Base-by-base conservation (phyloP, 2,329 filamentous ascomycete species). In the Pestalotiopsis sp. region DNA sequence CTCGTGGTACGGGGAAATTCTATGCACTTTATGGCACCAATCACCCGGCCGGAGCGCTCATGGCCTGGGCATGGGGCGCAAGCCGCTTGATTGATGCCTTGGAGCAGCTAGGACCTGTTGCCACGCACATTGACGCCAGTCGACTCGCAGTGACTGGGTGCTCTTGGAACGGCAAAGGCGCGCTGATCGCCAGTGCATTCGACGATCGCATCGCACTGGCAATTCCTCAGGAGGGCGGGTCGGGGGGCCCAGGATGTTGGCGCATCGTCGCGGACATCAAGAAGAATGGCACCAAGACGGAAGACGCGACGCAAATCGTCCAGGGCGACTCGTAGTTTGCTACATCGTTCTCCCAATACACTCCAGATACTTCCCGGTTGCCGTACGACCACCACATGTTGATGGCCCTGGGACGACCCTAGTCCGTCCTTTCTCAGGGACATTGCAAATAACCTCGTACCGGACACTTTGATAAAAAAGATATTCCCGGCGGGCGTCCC, bases 241-340 rank as follows among this genome's bases (percentile, higher is more conserved):
- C 83, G 12, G 84, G 84, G 56, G 84, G 84, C 23, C 78, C 83
- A 2, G 83, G 82, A 2, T 86, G 84, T 76, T 86, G 84, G 84
- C 81, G 83, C 4, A 75, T 81, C 27, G 70, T 73, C 57, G 72
- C 68, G 52, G 73, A 74, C 68, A 73, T 73, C 72, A 82, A 83
- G 73, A 76, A 79, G 63, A 80, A 82, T 70, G 82, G 80, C 38
- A 81, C 82, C 71, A 82, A 82, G 57, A 83, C 86, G 38, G 84
- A 87, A 74, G 85, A 84, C 4, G 80, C 84, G 2, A 75, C 79
- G 27, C 78, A 87, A 76, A 87, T 87, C 62, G 79, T 87, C 4
- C 78, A 75, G n/a, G 85, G 87, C 74, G 87, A 88, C 66, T 83
- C 84, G 4, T 87, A 85, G 85, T 86, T 87, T 79, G 83, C 83